These are phyloP conservation scores for Dictyophora rubrovolvata DNA, from an alignment of 768 basidiomycete genomes.

Conservation along the genomic window DNA sequence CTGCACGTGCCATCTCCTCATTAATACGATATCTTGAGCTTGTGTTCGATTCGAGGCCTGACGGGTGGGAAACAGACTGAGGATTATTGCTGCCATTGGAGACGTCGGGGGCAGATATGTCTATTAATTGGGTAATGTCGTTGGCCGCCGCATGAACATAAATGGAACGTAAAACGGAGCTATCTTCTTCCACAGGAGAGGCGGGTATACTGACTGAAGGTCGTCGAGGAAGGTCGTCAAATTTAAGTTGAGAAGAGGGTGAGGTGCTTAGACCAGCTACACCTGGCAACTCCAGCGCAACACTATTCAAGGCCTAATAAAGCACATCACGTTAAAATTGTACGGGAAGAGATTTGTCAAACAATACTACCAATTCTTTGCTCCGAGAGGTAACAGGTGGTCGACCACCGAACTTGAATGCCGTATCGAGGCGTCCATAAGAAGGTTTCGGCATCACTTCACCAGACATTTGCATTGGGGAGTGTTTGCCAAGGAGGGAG, in stretches of 20 bases:
- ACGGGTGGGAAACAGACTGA: neutral
- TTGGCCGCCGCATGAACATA: slow-evolving; percentile 36
- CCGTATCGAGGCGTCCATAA: slow-evolving; percentile 55
- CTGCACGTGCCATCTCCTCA: slow-evolving; percentile 13
- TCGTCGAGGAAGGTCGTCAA: neutral
- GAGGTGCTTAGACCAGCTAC: slow-evolving; percentile 3
- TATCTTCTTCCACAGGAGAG: slow-evolving; percentile 33
- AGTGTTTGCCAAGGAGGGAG: neutral
- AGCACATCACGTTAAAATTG: neutral
- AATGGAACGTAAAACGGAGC: slow-evolving; percentile 46
- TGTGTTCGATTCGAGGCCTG: slow-evolving; percentile 31
- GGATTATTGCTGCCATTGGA: slow-evolving; percentile 17
- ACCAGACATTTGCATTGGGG: neutral
- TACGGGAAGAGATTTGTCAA: neutral
- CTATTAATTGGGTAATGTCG: neutral
- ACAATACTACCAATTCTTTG: slow-evolving; percentile 10
- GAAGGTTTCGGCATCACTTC: slow-evolving; percentile 24
- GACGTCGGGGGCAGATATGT: neutral
- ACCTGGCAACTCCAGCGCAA: slow-evolving; percentile 1
- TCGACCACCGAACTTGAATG: slow-evolving; percentile 67
- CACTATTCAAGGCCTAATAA: neutral
- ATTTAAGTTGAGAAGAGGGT: neutral
- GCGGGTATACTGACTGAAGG: neutral
- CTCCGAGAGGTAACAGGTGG: neutral
- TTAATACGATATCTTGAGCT: slow-evolving; percentile 24